phyloP scores from a whole-genome alignment of 345 rosid species.

The Psidium guajava region DNA sequence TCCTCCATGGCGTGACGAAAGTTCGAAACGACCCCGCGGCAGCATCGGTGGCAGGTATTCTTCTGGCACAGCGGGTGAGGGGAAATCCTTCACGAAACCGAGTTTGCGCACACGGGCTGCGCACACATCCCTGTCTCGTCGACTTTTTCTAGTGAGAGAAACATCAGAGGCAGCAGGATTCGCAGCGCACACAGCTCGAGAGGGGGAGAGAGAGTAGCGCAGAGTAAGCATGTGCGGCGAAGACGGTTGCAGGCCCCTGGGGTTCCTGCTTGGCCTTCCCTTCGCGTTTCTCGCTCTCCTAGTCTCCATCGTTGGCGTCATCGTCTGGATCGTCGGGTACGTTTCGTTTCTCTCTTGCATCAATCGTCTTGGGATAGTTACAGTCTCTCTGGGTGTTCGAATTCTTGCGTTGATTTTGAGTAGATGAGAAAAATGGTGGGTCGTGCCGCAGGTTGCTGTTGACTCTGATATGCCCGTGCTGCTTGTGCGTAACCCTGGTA shows the following conservation, averaged over 20 bases:
- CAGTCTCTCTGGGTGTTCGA: background rate
- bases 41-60: background rate
- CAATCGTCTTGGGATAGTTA: background rate
- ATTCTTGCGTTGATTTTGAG: background rate
- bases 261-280: slow-evolving; percentile 84
- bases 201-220: background rate
- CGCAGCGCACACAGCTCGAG: background rate
- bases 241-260: slow-evolving; percentile 70
- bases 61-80: background rate
- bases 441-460: slow-evolving; percentile 41
- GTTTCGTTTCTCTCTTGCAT: background rate
- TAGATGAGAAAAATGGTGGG: background rate
- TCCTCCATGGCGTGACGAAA: background rate
- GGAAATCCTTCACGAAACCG: background rate
- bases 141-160: background rate
- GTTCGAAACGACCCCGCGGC: background rate
- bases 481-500: slow-evolving; percentile 48
- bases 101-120: background rate
- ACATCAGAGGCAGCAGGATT: background rate
- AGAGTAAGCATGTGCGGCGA: slow-evolving; percentile 35
- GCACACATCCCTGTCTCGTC: background rate
- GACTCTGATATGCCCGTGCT: slow-evolving; percentile 64
- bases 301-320: slow-evolving; percentile 59
- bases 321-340: slow-evolving; percentile 79
- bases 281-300: slow-evolving; percentile 70